phyloP scores from a whole-genome alignment of 2,329 filamentous ascomycete genomes.

The Tolypocladium inflatum region DNA sequence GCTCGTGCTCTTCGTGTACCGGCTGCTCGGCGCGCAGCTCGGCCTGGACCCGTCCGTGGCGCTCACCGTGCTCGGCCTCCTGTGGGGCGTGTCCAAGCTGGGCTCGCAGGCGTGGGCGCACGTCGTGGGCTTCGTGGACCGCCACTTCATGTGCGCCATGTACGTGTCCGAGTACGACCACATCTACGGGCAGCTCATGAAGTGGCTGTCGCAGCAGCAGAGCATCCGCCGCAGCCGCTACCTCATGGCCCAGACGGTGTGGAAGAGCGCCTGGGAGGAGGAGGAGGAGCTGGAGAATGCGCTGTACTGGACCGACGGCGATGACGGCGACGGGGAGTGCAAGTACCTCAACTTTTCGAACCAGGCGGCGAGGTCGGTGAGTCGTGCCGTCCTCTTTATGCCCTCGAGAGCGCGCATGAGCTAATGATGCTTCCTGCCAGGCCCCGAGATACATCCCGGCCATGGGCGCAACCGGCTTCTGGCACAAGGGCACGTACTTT shows the following conservation, averaged over 20 bases:
- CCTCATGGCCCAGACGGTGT: conserved; percentile 45
- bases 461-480: conserved; percentile 42
- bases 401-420: not conserved
- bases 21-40: conserved; percentile 31
- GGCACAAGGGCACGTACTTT: conserved; percentile 43
- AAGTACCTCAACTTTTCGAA: conserved; percentile 50
- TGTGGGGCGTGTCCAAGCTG: conserved; percentile 36
- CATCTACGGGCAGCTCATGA: conserved; percentile 49
- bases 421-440: conserved; percentile 10
- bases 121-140: conserved; percentile 25
- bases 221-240: conserved; percentile 40
- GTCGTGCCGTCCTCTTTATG: conserved; percentile 7
- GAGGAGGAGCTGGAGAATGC: conserved; percentile 34
- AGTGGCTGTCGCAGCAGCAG: conserved; percentile 45
- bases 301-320: conserved; percentile 26
- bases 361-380: conserved; percentile 40
- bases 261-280: conserved; percentile 47
- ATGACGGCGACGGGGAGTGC: conserved; percentile 22
- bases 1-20: conserved; percentile 34
- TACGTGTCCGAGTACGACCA: conserved; percentile 45
- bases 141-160: conserved; percentile 41
- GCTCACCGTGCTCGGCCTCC: conserved; percentile 32
- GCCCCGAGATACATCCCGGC: conserved; percentile 45
- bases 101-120: conserved; percentile 23
- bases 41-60: conserved; percentile 40